phyloP scores from a whole-genome alignment of 106 monocot genomes.

The Dioscorea dumetorum region DNA sequence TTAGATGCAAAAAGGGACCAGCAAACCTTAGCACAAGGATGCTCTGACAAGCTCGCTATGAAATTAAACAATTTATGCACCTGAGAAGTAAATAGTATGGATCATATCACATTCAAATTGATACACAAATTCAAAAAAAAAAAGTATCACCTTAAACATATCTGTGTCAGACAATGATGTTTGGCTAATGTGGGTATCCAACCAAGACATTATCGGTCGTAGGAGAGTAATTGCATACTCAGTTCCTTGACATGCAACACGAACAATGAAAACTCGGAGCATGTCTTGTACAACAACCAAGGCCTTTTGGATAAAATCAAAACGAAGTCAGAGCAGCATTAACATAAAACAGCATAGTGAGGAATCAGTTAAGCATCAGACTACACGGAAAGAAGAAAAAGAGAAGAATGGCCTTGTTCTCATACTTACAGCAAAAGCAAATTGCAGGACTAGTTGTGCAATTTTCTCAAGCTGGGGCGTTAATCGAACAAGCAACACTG shows the following conservation, averaged over 20 bases:
- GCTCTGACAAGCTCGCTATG: conserved; percentile 73
- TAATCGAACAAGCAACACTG: conserved; percentile 49
- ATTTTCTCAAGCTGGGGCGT: conserved; percentile 72
- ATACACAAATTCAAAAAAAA: not conserved
- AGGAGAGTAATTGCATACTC: conserved; percentile 78
- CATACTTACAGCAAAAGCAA: conserved; percentile 66
- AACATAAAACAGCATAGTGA: not conserved
- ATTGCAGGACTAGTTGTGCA: conserved; percentile 61
- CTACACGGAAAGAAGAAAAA: not conserved
- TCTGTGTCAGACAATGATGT: conserved; percentile 46
- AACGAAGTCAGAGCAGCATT: not conserved
- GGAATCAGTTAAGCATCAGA: not conserved
- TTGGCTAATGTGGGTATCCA: conserved; percentile 40
- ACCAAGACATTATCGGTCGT: conserved; percentile 64
- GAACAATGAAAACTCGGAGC: conserved; percentile 85
- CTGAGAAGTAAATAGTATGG: conserved; percentile 30
- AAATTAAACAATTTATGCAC: conserved; percentile 75
- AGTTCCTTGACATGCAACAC: conserved; percentile 60
- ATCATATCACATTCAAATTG: not conserved
- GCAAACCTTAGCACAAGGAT: conserved; percentile 65
- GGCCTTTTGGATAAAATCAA: conserved; percentile 30
- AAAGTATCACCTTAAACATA: conserved; percentile 54
- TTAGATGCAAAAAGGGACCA: not conserved
- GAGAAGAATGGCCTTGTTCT: not conserved
- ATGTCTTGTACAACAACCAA: conserved; percentile 81